Evolutionary conservation across 331 rosid genomes (phyloP).

Genomic region (Malus hybrid): DNA sequence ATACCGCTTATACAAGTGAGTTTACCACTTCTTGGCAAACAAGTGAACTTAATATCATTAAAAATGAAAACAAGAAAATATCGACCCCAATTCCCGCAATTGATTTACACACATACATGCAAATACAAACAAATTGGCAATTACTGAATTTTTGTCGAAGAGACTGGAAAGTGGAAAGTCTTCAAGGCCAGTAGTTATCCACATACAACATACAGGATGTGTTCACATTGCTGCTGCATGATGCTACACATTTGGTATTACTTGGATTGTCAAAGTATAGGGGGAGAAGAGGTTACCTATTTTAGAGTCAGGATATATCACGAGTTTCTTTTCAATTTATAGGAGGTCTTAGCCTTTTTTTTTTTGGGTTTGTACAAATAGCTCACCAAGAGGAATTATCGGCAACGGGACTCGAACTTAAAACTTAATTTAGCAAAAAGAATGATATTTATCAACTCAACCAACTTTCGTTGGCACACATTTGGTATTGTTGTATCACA

Average conservation of each 20-base stretch:
- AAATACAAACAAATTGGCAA: not conserved
- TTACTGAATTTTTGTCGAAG: not conserved
- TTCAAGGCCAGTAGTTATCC: not conserved
- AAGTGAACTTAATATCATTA: not conserved
- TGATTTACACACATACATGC: not conserved
- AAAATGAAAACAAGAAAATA: not conserved
- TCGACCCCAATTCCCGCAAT: not conserved
- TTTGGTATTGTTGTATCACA: not conserved
- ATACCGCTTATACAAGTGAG: not conserved
- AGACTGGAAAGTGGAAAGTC: not conserved
- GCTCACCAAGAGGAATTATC: no score
- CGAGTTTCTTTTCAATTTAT: no score
- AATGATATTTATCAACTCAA: no score
- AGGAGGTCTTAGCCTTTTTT: no score
- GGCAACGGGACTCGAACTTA: no score
- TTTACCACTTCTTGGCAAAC: not conserved
- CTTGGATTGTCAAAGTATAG: no score
- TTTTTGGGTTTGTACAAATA: no score
- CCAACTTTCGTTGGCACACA: no score
- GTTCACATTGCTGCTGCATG: not conserved
- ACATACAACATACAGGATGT: not conserved
- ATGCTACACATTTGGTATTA: not conserved
- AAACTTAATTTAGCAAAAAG: no score
- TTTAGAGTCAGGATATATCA: no score
- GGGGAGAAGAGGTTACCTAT: no score